Evolutionary conservation across 495 filamentous ascomycete species (phyloP).

Genomic region (Neurospora sp.): DNA sequence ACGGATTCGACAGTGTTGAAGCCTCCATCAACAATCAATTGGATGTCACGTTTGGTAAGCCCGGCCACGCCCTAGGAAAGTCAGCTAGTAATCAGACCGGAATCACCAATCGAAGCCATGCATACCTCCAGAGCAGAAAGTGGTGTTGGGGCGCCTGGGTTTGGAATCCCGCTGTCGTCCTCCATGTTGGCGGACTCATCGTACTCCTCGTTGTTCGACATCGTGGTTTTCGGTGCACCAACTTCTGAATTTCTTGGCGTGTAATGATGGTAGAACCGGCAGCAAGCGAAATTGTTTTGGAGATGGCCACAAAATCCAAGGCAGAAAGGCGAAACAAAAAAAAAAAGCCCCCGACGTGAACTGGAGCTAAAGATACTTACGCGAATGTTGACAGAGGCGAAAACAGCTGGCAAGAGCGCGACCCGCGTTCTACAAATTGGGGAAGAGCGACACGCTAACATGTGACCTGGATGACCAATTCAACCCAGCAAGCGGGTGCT

Average conservation of each 20-base stretch:
- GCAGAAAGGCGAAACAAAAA: background rate
- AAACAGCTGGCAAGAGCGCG: slow-evolving; percentile 7
- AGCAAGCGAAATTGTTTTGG: background rate
- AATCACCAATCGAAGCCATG: background rate
- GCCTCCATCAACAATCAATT: slow-evolving; percentile 81
- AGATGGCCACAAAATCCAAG: background rate
- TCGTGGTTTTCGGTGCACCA: slow-evolving; percentile 2
- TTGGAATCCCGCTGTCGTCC: slow-evolving; percentile 42
- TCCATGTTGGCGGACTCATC: slow-evolving; percentile 33
- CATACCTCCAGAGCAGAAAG: slow-evolving; percentile 76
- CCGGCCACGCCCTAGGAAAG: slow-evolving; percentile 61
- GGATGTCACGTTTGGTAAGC: slow-evolving; percentile 87
- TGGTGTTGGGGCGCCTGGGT: slow-evolving; percentile 92
- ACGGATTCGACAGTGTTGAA: slow-evolving; percentile 92
- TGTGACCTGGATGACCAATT: slow-evolving; percentile 12
- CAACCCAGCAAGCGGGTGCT: background rate
- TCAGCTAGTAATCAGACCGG: background rate
- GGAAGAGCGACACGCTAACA: slow-evolving; percentile 11
- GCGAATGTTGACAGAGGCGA: slow-evolving; percentile 12
- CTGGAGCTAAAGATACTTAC: background rate
- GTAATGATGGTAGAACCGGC: background rate
- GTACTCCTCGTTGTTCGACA: slow-evolving; percentile 28
- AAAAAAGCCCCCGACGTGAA: background rate
- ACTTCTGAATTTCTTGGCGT: background rate
- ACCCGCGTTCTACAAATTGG: slow-evolving; percentile 8